A percentile compares a stretch with the other conserved stretches of the same genome.
These are phyloP conservation scores for Singerocomus inundabilis DNA, from an alignment of 1,284 basidiomycete species.

Conservation along the genomic window DNA sequence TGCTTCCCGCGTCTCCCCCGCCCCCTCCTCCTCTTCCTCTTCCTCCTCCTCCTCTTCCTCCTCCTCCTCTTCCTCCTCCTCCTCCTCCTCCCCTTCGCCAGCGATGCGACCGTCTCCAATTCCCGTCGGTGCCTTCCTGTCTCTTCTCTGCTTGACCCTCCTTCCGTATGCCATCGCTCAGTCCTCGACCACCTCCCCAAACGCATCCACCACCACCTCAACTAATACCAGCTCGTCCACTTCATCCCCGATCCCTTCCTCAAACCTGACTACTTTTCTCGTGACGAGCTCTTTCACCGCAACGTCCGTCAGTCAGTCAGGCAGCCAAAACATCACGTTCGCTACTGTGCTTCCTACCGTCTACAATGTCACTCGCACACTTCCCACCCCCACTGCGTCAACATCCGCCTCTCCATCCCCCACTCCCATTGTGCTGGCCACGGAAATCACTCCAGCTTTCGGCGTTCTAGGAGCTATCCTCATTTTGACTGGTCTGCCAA, in stretches of 20 bases:
- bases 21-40: background rate
- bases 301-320: constrained; percentile 48
- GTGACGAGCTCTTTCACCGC: constrained; percentile 49
- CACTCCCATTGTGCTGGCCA: constrained; percentile 60
- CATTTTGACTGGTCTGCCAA: constrained; percentile 86
- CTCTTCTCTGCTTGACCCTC: constrained; percentile 24
- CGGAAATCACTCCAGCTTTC: constrained; percentile 84
- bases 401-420: constrained; percentile 49
- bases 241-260: constrained; percentile 11
- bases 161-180: constrained; percentile 26
- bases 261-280: constrained; percentile 45
- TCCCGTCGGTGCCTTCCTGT: constrained; percentile 11
- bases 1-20: background rate
- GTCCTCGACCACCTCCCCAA: constrained; percentile 17
- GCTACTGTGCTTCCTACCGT: constrained; percentile 55
- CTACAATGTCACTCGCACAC: constrained; percentile 57
- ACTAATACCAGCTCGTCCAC: constrained; percentile 3
- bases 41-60: background rate
- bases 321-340: constrained; percentile 45
- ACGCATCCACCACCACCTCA: constrained; percentile 11
- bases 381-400: constrained; percentile 40
- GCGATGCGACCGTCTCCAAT: constrained; percentile 18
- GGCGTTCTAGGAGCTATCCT: constrained; percentile 86
- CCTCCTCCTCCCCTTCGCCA: background rate
- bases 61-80: background rate